Evolutionary conservation across 192 early-diverging fungal species (phyloP).

Genomic region (Umbelopsis sp.): DNA sequence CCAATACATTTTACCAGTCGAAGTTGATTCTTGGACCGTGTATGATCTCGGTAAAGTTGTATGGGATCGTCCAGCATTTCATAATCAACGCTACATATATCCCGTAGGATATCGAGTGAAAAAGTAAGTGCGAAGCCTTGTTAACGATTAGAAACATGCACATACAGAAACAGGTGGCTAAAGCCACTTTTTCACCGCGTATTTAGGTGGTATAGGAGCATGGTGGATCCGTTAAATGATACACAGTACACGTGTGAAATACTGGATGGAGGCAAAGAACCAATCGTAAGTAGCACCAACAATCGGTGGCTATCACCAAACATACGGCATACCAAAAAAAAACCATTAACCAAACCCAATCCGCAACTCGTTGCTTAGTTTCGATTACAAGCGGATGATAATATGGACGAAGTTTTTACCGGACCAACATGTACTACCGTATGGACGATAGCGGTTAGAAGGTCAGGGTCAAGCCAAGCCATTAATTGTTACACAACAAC

Average conservation of each 20-base stretch:
- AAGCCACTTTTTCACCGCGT: constrained; percentile 7
- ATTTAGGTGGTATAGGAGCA: constrained; percentile 55
- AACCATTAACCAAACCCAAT: neutral
- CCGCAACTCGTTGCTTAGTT: constrained; percentile 53
- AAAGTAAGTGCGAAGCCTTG: constrained; percentile 33
- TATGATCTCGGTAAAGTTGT: constrained; percentile 71
- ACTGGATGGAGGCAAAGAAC: constrained; percentile 81
- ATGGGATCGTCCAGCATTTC: constrained; percentile 76
- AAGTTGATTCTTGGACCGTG: constrained; percentile 80
- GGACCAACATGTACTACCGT: constrained; percentile 84
- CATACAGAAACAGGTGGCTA: neutral
- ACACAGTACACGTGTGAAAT: constrained; percentile 78
- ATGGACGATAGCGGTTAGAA: constrained; percentile 81
- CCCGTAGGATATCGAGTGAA: constrained; percentile 85
- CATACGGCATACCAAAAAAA: neutral
- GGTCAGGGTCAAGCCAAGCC: constrained; percentile 15
- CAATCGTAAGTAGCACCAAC: constrained; percentile 34
- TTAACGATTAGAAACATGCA: neutral
- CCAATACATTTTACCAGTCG: constrained; percentile 73
- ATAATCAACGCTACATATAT: constrained; percentile 91
- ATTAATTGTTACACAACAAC: neutral
- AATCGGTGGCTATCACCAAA: neutral
- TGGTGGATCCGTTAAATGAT: constrained; percentile 53
- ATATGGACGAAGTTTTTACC: constrained; percentile 65
- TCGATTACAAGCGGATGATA: constrained; percentile 83